Evolutionary conservation across 2,329 filamentous ascomycete species (phyloP).

Genomic region (Phoma sp.): DNA sequence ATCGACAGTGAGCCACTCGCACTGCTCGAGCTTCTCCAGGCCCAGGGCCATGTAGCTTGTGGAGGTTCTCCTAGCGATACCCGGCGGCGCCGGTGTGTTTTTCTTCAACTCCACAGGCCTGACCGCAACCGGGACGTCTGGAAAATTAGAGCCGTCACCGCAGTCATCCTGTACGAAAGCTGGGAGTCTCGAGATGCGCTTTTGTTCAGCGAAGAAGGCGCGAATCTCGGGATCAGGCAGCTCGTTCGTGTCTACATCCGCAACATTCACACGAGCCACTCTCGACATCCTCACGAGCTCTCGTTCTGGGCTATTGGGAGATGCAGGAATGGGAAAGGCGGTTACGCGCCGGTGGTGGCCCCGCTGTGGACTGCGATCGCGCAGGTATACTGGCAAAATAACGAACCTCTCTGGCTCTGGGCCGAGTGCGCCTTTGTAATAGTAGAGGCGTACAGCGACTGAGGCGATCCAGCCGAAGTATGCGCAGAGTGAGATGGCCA

Average conservation of each 20-base stretch:
- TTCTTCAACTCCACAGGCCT: conserved; percentile 12
- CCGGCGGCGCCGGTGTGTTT: not conserved
- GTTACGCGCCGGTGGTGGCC: not conserved
- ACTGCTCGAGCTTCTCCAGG: conserved; percentile 52
- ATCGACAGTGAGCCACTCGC: conserved; percentile 59
- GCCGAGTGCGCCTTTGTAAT: conserved; percentile 33
- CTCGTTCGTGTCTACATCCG: conserved; percentile 9
- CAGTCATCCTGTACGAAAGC: conserved; percentile 41
- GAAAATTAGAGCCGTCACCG: conserved; percentile 37
- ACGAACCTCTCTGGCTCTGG: conserved; percentile 26
- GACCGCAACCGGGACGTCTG: conserved; percentile 25
- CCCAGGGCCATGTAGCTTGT: conserved; percentile 42
- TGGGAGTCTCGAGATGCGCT: conserved; percentile 32
- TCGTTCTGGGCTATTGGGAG: not conserved
- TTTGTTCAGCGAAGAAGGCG: conserved; percentile 28
- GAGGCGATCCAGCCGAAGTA: conserved; percentile 31
- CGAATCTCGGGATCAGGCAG: conserved; percentile 14
- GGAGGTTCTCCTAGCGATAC: not conserved
- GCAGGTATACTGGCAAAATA: conserved; percentile 24
- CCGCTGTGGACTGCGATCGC: conserved; percentile 1
- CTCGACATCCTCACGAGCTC: not conserved
- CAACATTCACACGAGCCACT: conserved; percentile 13
- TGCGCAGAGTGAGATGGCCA: conserved; percentile 23
- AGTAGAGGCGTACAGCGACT: conserved; percentile 31
- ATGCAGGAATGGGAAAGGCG: not conserved